Percentiles rank a stretch among this genome's conserved stretches.
Evolutionary conservation across 441 rosid genomes (phyloP).

Genomic region (Populus hybrid): DNA sequence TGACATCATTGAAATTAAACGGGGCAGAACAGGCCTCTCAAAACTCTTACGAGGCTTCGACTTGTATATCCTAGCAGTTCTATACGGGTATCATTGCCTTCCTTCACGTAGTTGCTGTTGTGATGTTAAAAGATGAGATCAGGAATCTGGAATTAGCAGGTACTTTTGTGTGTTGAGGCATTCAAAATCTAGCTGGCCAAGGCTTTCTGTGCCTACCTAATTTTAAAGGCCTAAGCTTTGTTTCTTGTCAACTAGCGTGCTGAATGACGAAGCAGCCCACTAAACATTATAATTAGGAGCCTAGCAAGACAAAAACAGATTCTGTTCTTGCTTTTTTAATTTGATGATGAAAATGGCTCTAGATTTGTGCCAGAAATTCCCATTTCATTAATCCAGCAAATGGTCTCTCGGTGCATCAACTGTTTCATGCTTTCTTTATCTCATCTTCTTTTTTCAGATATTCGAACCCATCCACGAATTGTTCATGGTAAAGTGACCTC

Average conservation of each 20-base stretch:
- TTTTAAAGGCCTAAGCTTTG: too few relatives aligned
- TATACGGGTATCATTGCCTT: too few relatives aligned
- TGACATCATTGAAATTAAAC: not conserved
- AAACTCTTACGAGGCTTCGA: too few relatives aligned
- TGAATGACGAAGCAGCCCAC: not conserved
- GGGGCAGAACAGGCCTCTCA: not conserved
- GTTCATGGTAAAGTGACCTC: too few relatives aligned
- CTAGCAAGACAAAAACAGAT: constrained; percentile 3
- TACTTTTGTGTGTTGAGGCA: not conserved
- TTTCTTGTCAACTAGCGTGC: not conserved
- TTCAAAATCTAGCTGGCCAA: not conserved
- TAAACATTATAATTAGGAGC: not conserved
- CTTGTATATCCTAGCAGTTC: too few relatives aligned
- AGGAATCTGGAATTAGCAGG: not conserved
- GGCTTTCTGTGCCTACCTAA: not conserved
- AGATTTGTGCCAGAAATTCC: not conserved
- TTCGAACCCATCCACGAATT: not conserved
- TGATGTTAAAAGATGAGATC: not conserved
- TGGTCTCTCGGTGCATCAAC: not conserved
- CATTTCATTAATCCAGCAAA: not conserved
- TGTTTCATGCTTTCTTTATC: not conserved
- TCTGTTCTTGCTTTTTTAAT: not conserved
- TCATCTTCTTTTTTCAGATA: too few relatives aligned
- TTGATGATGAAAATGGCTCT: not conserved
- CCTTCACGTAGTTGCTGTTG: not conserved